Evolutionary conservation across 352 stramenopile species (phyloP).

Genomic region (Phytophthora melonis): DNA sequence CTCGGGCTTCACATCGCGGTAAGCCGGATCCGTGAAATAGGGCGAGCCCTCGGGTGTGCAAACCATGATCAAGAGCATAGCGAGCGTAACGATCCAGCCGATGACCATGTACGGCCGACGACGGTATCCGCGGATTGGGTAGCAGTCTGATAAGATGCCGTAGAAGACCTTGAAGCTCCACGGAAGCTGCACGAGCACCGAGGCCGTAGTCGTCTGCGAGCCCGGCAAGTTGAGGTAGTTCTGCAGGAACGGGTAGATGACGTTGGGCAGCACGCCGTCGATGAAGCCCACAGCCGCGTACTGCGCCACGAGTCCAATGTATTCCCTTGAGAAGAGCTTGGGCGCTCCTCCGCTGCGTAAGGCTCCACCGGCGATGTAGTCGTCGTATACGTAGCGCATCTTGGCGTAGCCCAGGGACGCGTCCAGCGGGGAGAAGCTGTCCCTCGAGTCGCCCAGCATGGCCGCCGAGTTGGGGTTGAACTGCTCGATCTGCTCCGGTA

Average conservation of each 20-base stretch:
- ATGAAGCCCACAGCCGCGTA: conserved; percentile 1
- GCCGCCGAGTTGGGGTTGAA: conserved; percentile 1
- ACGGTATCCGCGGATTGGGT: neutral
- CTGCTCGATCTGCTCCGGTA: neutral
- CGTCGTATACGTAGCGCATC: conserved; percentile 3
- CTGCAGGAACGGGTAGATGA: conserved; percentile 5
- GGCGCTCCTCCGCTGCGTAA: neutral
- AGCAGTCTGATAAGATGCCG: conserved; percentile 4
- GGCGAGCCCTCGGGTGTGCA: neutral
- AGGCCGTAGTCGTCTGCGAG: neutral
- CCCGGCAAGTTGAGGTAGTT: conserved; percentile 2
- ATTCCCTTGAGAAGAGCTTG: neutral
- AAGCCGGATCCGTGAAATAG: neutral
- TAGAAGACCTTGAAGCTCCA: conserved; percentile 5
- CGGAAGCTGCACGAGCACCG: neutral
- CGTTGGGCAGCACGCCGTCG: neutral
- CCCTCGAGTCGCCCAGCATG: neutral
- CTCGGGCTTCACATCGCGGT: conserved; percentile 1
- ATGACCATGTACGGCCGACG: conserved; percentile 2
- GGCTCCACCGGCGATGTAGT: neutral
- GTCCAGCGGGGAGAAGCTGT: conserved; percentile 1
- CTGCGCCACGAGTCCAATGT: neutral
- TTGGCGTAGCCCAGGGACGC: neutral
- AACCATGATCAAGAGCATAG: conserved; percentile 1
- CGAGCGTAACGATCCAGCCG: conserved; percentile 1